A percentile compares a stretch with the other conserved stretches of the same genome.
Evolutionary conservation across 2,329 filamentous ascomycete species (phyloP).

Genomic region (Aschersonia sp.): DNA sequence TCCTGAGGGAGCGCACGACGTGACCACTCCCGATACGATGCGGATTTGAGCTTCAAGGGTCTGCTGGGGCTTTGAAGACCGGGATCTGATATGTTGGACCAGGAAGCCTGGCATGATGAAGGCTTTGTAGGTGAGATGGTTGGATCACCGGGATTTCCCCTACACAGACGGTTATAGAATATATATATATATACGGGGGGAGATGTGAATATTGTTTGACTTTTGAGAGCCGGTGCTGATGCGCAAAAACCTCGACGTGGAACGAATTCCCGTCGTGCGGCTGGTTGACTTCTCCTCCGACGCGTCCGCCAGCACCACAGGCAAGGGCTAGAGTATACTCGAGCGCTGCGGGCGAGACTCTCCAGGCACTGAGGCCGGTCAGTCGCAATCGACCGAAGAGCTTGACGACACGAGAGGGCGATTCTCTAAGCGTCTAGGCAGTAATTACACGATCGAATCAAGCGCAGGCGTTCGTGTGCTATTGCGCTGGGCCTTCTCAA

Average conservation of each 20-base stretch:
- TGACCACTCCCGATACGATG: neutral
- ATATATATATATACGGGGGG: neutral
- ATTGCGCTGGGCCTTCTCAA: too few relatives aligned
- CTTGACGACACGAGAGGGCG: neutral
- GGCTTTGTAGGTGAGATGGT: too few relatives aligned
- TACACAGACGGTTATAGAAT: neutral
- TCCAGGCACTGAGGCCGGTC: neutral
- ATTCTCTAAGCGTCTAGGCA: too few relatives aligned
- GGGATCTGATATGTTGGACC: too few relatives aligned
- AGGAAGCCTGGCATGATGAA: too few relatives aligned
- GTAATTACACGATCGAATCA: too few relatives aligned
- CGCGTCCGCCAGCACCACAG: neutral
- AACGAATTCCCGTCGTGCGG: neutral
- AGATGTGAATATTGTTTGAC: too few relatives aligned
- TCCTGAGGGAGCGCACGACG: conserved; percentile 7
- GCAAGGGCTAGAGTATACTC: neutral
- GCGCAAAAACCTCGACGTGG: neutral
- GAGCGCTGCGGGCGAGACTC: neutral
- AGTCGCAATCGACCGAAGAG: neutral
- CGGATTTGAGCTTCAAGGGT: neutral
- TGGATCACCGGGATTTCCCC: too few relatives aligned
- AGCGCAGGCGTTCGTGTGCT: too few relatives aligned
- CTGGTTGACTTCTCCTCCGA: neutral
- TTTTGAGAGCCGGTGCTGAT: neutral
- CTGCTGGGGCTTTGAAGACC: too few relatives aligned